Evolutionary conservation across 140 eudicot species (phyloP), one percentile per base, ranked within the genome.

Genomic region (Cichorium intybus): DNA sequence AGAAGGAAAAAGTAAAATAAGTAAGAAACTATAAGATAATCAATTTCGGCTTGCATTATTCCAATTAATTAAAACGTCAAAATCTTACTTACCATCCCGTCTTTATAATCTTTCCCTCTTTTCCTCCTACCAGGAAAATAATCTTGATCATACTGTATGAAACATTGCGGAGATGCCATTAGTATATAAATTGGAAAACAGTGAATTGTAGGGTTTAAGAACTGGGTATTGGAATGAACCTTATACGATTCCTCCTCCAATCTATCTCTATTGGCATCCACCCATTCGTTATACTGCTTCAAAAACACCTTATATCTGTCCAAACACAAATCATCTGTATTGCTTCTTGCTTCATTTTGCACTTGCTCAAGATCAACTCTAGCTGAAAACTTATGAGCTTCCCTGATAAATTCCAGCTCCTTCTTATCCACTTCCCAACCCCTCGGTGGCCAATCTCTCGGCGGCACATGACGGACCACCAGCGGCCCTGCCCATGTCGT

Each of bases 371-470:
- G 33, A 60, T 76, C 90, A 66, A 89, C 79, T 61, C 91, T 78
- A 5, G 58, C 76, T 57, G 58, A 48, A 66, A 89, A 55, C 80
- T 66, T 82, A 75, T 94, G 99, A 5, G 88, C 95, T 34, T 76
- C 97, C 34, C 99, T 72, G 18, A 94, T 94, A 46, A 86, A 89
- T 66, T 89, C 96, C 68, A 94, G 72, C 78, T 94, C 99, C 72
- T 76, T 64, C 80, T 35, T 76, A 75, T 94, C 96, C 66, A 94
- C 97, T 71, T 78, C 84, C 99, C 97, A 94, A 14, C 97, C 99
- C 29, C 82, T 69, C 5, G 97, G 99, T 17, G 99, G 99, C 99
- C 99, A 94, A 46, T 94, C 99, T n/a, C 99, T 60, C 0, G 99
- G 99, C 21, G 99, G 87, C 29, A 94, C 89, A 2, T 81, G 88